Conservation (phyloP, 768 basidiomycete species). For the Calocybe cyanea region DNA sequence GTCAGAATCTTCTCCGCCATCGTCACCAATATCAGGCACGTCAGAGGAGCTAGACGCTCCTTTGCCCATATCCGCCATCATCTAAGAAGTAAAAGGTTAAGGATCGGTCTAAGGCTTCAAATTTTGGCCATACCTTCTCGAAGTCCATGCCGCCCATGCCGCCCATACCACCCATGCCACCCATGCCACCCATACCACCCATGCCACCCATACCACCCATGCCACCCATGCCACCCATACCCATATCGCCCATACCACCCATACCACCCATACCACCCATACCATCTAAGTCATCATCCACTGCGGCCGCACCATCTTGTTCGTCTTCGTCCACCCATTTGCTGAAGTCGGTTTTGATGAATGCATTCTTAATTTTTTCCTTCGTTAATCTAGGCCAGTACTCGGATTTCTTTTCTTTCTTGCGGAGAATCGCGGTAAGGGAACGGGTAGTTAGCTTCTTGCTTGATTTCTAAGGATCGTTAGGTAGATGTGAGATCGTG, state of each 20-base stretch:
- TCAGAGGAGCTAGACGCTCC: conserved; percentile 8
- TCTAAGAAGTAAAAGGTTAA: conserved; percentile 35
- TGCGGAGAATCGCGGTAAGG: conserved; percentile 67
- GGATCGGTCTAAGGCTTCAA: not conserved
- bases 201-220: conserved; percentile 27
- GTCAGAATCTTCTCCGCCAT: conserved; percentile 46
- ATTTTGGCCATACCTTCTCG: conserved; percentile 43
- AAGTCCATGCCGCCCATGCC: conserved; percentile 53
- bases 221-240: conserved; percentile 39
- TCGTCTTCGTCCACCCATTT: conserved; percentile 99
- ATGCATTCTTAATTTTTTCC: conserved; percentile 74
- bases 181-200: conserved; percentile 28
- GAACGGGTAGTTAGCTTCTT: conserved; percentile 65
- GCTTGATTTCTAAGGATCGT: conserved; percentile 45
- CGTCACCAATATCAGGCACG: conserved; percentile 23
- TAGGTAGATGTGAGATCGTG: conserved; percentile 7
- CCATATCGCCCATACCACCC: conserved; percentile 45
- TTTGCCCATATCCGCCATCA: conserved; percentile 49
- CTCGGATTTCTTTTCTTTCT: conserved; percentile 71
- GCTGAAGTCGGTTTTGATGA: conserved; percentile 91
- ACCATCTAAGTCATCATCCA: conserved; percentile 44
- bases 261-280: conserved; percentile 51
- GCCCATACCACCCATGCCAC: conserved; percentile 42
- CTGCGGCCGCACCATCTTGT: conserved; percentile 59
- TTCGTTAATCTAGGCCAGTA: conserved; percentile 95